Evolutionary conservation across 306 rosid genomes (phyloP).

Genomic region (Trifolium fragiferum): DNA sequence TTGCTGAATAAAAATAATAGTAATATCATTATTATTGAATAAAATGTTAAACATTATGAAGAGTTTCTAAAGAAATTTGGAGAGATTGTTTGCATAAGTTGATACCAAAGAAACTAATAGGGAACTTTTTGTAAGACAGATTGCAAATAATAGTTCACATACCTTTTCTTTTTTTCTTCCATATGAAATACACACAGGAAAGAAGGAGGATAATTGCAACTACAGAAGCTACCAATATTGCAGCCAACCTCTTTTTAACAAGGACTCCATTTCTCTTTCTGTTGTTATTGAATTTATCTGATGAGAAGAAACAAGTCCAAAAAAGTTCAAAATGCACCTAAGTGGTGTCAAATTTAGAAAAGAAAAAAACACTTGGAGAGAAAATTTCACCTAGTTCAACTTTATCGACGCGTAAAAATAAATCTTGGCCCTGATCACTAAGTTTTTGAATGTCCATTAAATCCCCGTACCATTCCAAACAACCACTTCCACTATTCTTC

Average conservation of each 20-base stretch:
- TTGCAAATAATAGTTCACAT: neutral
- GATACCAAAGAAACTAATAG: neutral
- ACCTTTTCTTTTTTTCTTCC: conserved; percentile 33
- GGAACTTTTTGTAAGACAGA: neutral
- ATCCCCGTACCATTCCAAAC: conserved; percentile 59
- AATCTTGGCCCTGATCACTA: conserved; percentile 56
- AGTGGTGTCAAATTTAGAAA: neutral
- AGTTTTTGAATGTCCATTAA: conserved; percentile 36
- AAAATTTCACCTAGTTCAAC: conserved; percentile 41
- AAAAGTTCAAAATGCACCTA: neutral
- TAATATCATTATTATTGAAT: neutral
- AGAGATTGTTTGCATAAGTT: neutral
- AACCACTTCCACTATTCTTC: conserved; percentile 58
- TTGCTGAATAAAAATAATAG: too few species aligned
- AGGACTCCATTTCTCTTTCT: neutral
- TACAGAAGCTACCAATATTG: conserved; percentile 9
- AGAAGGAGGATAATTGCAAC: conserved; percentile 18
- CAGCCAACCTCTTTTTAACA: conserved; percentile 20
- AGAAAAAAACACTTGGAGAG: neutral
- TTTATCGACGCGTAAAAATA: conserved; percentile 61
- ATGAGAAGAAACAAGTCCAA: conserved; percentile 17
- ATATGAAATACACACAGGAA: neutral
- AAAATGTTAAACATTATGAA: neutral
- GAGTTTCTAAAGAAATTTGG: neutral
- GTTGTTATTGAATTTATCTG: conserved; percentile 42